Conservation (phyloP, 78 protist genomes). For the Diacronema lutheri region DNA sequence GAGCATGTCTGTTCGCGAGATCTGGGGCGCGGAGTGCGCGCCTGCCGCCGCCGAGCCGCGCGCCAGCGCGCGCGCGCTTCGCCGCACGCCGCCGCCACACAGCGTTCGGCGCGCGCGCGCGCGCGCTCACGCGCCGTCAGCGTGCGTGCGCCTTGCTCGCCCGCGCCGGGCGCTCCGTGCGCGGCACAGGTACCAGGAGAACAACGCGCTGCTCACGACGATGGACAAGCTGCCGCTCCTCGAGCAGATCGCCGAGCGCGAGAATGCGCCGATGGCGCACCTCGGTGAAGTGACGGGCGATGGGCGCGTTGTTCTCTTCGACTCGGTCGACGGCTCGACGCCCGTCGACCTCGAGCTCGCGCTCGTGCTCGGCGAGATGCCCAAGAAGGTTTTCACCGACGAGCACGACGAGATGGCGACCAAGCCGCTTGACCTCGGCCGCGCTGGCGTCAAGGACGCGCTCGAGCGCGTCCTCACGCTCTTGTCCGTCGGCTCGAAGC, state of each 20-base stretch:
- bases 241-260: constrained; percentile 56
- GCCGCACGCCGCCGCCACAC: no score
- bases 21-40: constrained; percentile 89
- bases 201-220: constrained; percentile 60
- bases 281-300: constrained; percentile 76
- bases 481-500: constrained; percentile 83
- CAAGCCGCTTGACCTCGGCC: background rate
- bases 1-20: constrained; percentile 67
- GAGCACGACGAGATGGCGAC: background rate
- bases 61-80: no score
- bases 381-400: constrained; percentile 60
- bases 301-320: constrained; percentile 52
- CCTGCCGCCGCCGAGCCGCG: no score
- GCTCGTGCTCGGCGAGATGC: constrained; percentile 64
- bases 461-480: constrained; percentile 68
- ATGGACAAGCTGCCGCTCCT: constrained; percentile 34
- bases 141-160: no score
- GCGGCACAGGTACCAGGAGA: constrained; percentile 89
- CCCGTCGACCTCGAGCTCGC: constrained; percentile 49
- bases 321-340: background rate
- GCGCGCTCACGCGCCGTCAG: no score
- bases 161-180: no score
- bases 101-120: no score
- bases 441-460: background rate
- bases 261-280: constrained; percentile 57